Evolutionary conservation across 2,329 filamentous ascomycete species (phyloP), one percentile per base, ranked within the genome.

Genomic region (Penicillium sp.): DNA sequence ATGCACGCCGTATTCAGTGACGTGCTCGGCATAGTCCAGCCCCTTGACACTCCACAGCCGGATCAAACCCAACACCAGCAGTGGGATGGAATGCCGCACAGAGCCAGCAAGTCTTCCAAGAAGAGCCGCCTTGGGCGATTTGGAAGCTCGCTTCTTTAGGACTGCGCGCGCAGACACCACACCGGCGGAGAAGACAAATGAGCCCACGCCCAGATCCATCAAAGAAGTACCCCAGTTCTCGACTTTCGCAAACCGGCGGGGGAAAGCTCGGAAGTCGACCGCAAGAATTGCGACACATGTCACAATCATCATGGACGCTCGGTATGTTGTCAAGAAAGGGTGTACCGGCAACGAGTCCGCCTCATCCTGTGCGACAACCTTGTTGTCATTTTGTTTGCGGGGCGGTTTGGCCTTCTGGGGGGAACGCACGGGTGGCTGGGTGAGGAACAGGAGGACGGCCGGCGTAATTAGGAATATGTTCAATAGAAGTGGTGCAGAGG

Each of bases 191-290:
- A 96, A 99, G 67, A 99, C 95, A 77, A 99, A 99, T 13, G 93
- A 96, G 27, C 95, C 95, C 48, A 99, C 95, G 49, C 95, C 95
- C 68, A 98, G 82, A 72, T 99, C 95, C 95, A 99, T 99, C 60
- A 99, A 79, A n/a, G 93, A 98, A 1, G 93, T 97, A 54, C 95
- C 95, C 92, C 95, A 99, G n/a, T 91, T 97, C 77, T 99, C 95
- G 2, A 96, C 95, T 79, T 99, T 99, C 56, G 92, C 95, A 72
- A 98, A 98, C 31, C 95, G 88, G 27, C 95, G 86, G 2, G 95
- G 95, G 69, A 99, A 99, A 58, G 97, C 82, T 19, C 83, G 87
- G 72, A 99, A 99, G 76, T 99, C 95, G 51, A 99, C 95, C 16
- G 95, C 95, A n/a, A 99, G 83, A 65, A 99, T 98, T 52, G 92